phyloP scores from a whole-genome alignment of 2,329 filamentous ascomycete species.

The Eutypella sp. region DNA sequence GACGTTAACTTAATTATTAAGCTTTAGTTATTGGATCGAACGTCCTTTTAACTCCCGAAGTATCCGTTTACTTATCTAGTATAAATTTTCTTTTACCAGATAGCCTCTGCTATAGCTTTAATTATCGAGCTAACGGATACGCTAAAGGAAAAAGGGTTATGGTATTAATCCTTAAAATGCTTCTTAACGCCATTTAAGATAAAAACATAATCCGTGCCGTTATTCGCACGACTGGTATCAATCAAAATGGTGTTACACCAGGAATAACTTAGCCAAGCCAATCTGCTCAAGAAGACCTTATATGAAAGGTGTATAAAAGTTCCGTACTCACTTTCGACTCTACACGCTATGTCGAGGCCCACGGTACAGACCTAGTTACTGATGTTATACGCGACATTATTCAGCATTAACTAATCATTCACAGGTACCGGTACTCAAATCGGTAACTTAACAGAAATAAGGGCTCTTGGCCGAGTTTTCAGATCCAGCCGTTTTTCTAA shows the following conservation, averaged over 20 bases:
- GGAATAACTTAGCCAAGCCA: conserved; percentile 17
- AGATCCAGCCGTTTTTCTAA: background rate
- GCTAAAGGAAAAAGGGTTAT: conserved; percentile 37
- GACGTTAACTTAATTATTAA: conserved; percentile 1
- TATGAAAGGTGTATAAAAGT: conserved; percentile 18
- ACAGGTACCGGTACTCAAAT: conserved; percentile 2
- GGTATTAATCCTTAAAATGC: conserved; percentile 35
- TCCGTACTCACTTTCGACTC: conserved; percentile 16
- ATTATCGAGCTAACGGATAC: conserved; percentile 37
- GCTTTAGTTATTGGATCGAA: conserved; percentile 7
- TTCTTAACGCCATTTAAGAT: conserved; percentile 34
- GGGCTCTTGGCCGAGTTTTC: conserved; percentile 1
- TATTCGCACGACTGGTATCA: conserved; percentile 26
- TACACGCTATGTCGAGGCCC: conserved; percentile 28
- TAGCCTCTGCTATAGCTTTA: conserved; percentile 24
- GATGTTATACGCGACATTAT: conserved; percentile 10
- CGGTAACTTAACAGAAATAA: conserved; percentile 1
- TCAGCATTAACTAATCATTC: background rate
- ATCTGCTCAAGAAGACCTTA: conserved; percentile 22
- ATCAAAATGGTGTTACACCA: conserved; percentile 30
- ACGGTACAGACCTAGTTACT: conserved; percentile 24
- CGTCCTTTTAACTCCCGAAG: conserved; percentile 3
- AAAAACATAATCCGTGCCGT: conserved; percentile 31
- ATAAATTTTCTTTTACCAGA: conserved; percentile 3
- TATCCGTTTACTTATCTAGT: background rate